A percentile compares a stretch with the other conserved stretches of the same genome.
Evolutionary conservation across 306 rosid species (phyloP).

Genomic region (Dalbergia cultrata): DNA sequence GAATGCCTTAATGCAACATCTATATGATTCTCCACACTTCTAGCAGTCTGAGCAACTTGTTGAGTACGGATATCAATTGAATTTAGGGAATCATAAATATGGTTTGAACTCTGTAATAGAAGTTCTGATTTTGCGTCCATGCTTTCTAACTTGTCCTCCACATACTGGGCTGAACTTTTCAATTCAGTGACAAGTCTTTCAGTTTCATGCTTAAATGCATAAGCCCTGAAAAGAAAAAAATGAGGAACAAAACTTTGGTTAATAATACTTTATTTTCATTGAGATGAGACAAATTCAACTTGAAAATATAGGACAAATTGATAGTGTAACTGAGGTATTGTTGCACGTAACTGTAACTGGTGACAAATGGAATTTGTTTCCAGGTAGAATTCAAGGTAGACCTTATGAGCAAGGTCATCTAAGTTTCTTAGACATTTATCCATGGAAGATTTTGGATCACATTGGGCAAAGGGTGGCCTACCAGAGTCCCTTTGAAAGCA

Average conservation of each 20-base stretch:
- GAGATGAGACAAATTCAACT: neutral
- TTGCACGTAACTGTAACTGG: slow-evolving; percentile 78
- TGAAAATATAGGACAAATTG: neutral
- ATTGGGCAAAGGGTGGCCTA: slow-evolving; percentile 64
- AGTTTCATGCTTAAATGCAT: slow-evolving; percentile 71
- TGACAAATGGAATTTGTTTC: slow-evolving; percentile 87
- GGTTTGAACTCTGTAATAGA: slow-evolving; percentile 59
- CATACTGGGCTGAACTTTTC: slow-evolving; percentile 70
- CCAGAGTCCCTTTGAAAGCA: slow-evolving; percentile 91
- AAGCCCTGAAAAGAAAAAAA: slow-evolving; percentile 56
- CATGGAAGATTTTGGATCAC: slow-evolving; percentile 66
- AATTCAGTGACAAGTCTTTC: slow-evolving; percentile 87
- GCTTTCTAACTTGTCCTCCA: slow-evolving; percentile 68
- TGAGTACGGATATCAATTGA: slow-evolving; percentile 57
- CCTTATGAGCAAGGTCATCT: slow-evolving; percentile 66
- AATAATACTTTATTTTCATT: neutral
- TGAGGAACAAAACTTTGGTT: slow-evolving; percentile 13
- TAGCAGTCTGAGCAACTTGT: slow-evolving; percentile 58
- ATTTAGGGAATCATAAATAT: slow-evolving; percentile 60
- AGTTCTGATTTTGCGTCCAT: slow-evolving; percentile 65
- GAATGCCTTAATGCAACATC: slow-evolving; percentile 62
- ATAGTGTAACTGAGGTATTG: neutral
- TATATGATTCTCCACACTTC: slow-evolving; percentile 63
- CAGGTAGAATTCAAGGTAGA: slow-evolving; percentile 85
- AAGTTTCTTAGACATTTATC: slow-evolving; percentile 56